These are phyloP conservation scores for Pyricularia grisea DNA, from an alignment of 2,329 filamentous ascomycete species.

Conservation along the genomic window DNA sequence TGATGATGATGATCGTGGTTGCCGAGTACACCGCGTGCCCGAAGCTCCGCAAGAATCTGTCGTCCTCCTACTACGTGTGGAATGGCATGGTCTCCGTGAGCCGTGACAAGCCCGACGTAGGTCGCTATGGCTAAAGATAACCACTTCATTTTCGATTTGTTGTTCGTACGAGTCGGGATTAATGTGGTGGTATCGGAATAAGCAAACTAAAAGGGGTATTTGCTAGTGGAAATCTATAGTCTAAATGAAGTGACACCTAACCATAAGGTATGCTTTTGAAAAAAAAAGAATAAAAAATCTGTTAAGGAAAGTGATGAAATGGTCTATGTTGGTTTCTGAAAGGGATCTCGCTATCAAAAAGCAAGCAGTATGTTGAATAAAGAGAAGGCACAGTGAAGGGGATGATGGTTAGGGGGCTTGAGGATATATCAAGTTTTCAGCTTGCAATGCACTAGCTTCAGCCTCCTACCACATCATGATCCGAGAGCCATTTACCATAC, in stretches of 20 bases:
- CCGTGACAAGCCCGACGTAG: slow-evolving; percentile 15
- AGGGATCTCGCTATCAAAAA: not conserved
- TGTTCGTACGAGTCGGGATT: not conserved
- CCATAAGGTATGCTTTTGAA: not conserved
- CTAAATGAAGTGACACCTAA: not conserved
- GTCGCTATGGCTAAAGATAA: slow-evolving; percentile 11
- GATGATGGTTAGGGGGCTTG: not conserved
- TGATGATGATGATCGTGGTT: not conserved
- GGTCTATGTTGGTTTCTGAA: not conserved
- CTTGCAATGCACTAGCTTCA: not conserved
- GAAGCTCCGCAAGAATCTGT: slow-evolving; percentile 15
- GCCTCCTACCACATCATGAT: not conserved
- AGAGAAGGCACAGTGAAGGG: not conserved
- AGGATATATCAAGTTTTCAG: not conserved
- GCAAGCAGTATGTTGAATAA: not conserved
- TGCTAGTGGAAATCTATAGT: not conserved
- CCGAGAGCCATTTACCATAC: not conserved
- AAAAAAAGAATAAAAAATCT: not conserved
- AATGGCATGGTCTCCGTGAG: slow-evolving; percentile 16
- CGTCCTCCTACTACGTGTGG: slow-evolving; percentile 18
- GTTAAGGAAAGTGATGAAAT: not conserved
- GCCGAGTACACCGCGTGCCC: slow-evolving; percentile 7
- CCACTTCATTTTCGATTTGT: slow-evolving; percentile 1
- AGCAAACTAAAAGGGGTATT: not conserved
- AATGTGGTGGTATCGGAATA: not conserved